phyloP scores from a whole-genome alignment of 768 basidiomycete species.

The Lentinula sp. region DNA sequence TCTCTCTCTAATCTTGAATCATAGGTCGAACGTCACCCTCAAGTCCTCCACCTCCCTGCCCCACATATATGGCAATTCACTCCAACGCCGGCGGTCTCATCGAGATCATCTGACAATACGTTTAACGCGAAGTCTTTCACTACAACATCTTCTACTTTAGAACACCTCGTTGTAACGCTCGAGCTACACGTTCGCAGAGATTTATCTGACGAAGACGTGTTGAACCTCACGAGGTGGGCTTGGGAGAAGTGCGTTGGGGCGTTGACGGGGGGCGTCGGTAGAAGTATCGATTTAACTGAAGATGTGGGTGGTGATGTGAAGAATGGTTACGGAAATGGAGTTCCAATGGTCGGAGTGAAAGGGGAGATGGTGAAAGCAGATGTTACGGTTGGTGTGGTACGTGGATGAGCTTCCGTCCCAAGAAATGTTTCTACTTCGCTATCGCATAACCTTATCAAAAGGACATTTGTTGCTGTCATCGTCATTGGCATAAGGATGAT shows the following conservation, averaged over 20 bases:
- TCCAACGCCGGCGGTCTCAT: constrained; percentile 28
- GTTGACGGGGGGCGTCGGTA: constrained; percentile 29
- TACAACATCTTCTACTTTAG: neutral
- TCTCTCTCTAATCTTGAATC: neutral
- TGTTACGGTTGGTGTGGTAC: constrained; percentile 70
- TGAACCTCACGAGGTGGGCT: constrained; percentile 71
- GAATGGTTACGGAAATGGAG: constrained; percentile 5
- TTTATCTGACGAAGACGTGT: constrained; percentile 62
- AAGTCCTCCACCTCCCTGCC: constrained; percentile 76
- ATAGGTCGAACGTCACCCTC: constrained; percentile 79
- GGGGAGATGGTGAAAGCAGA: constrained; percentile 37
- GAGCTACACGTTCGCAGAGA: constrained; percentile 70
- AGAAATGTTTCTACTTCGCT: too few relatives aligned
- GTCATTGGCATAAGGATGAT: too few relatives aligned
- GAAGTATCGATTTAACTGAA: constrained; percentile 18
- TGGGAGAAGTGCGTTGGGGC: constrained; percentile 60
- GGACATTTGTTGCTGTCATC: too few relatives aligned
- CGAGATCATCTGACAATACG: neutral
- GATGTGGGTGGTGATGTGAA: constrained; percentile 26
- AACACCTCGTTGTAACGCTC: constrained; percentile 65
- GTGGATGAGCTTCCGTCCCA: too few relatives aligned
- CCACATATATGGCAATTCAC: constrained; percentile 89
- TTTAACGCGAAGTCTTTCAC: neutral
- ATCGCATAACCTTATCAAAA: too few relatives aligned
- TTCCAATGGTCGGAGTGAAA: constrained; percentile 16